Evolutionary conservation across 176 grass and related monocot genomes (phyloP).

Genomic region (Alloteropsis semialata): DNA sequence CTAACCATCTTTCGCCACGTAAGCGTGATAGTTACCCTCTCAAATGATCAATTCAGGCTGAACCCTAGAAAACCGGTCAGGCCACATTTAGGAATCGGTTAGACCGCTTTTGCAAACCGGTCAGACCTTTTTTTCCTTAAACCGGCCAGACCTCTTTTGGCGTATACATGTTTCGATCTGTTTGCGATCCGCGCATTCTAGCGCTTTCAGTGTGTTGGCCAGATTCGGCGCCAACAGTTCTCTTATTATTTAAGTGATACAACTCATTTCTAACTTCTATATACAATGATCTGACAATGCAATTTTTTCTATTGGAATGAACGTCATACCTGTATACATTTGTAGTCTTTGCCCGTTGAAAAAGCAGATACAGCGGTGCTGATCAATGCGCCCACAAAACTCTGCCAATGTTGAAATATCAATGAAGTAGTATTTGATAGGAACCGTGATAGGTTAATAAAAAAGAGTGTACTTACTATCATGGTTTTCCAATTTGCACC

Average conservation of each 20-base stretch:
- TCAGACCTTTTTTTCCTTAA: too few relatives aligned
- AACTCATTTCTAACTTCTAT: background rate
- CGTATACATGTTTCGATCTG: too few relatives aligned
- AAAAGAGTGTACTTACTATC: background rate
- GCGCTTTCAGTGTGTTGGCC: too few relatives aligned
- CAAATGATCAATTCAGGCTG: too few relatives aligned
- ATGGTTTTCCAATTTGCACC: background rate
- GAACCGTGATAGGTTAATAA: background rate
- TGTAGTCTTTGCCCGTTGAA: background rate
- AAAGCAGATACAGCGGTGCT: background rate
- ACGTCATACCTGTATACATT: background rate
- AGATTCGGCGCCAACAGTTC: too few relatives aligned
- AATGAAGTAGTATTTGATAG: background rate
- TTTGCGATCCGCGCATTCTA: too few relatives aligned
- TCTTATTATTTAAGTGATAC: background rate
- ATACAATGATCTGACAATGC: background rate
- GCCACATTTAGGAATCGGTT: too few relatives aligned
- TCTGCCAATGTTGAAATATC: background rate
- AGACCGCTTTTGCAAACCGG: too few relatives aligned
- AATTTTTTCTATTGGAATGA: background rate
- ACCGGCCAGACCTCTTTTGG: too few relatives aligned
- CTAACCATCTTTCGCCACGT: too few relatives aligned
- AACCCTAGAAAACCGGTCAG: too few relatives aligned
- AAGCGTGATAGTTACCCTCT: too few relatives aligned
- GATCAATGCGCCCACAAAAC: background rate